Evolutionary conservation across 805 yeast genomes (phyloP).

Genomic region (Spathaspora boniae): DNA sequence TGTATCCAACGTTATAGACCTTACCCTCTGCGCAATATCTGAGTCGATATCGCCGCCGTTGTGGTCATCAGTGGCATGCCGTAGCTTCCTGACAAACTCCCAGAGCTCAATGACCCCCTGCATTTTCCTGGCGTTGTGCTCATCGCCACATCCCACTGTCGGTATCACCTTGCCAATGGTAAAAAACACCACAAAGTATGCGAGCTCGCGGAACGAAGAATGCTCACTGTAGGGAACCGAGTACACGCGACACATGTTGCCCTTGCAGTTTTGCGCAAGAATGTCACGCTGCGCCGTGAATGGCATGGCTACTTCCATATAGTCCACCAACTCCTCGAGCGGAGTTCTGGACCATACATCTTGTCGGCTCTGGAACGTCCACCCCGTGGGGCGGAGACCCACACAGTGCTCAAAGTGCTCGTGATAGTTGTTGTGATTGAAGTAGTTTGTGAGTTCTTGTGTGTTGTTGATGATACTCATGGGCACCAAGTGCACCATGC

Average conservation of each 20-base stretch:
- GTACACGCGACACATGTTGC: conserved; percentile 42
- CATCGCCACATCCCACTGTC: conserved; percentile 58
- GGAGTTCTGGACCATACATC: conserved; percentile 1
- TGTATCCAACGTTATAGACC: conserved; percentile 8
- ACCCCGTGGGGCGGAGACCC: conserved; percentile 88
- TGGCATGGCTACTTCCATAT: conserved; percentile 16
- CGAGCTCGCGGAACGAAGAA: conserved; percentile 80
- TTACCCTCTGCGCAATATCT: conserved; percentile 4
- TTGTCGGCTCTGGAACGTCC: conserved; percentile 51
- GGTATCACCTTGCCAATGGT: conserved; percentile 60
- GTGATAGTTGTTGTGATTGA: conserved; percentile 42
- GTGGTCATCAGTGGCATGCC: conserved; percentile 3
- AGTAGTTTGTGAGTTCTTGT: conserved; percentile 46
- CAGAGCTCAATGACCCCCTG: conserved; percentile 28
- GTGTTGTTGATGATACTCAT: conserved; percentile 52
- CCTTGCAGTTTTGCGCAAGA: conserved; percentile 23
- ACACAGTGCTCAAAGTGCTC: conserved; percentile 54
- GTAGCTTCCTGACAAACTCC: conserved; percentile 20
- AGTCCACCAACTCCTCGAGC: conserved; percentile 10
- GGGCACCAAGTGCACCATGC: conserved; percentile 67
- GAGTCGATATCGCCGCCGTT: conserved; percentile 4
- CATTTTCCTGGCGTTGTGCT: conserved; percentile 25
- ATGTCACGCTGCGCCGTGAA: conserved; percentile 27
- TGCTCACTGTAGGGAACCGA: conserved; percentile 91
- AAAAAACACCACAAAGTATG: conserved; percentile 56